phyloP scores from a whole-genome alignment of 176 grass and related monocot genomes.

The Aegilops sharonensis region DNA sequence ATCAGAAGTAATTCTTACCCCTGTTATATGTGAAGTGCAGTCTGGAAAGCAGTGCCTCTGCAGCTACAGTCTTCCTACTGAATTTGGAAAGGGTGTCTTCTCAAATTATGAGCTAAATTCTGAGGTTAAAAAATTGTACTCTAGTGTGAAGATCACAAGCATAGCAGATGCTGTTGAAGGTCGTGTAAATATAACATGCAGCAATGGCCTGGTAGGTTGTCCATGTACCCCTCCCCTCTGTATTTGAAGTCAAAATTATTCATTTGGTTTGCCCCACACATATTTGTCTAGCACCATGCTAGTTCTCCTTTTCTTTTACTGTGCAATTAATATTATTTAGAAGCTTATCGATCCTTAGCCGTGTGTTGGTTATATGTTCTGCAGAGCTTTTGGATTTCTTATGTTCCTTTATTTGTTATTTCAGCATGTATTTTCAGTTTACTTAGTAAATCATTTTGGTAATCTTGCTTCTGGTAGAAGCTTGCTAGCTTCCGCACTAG shows the following conservation, averaged over 20 bases:
- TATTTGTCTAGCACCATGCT: background rate
- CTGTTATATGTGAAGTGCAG: conserved; percentile 49
- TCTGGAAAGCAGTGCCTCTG: conserved; percentile 94
- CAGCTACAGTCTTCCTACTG: conserved; percentile 70
- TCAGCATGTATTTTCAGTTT: background rate
- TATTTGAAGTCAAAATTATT: conserved; percentile 13
- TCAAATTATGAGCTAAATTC: conserved; percentile 24
- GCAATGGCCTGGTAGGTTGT: conserved; percentile 67
- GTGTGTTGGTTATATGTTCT: conserved; percentile 18
- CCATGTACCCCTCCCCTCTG: background rate
- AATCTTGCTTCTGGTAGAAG: background rate
- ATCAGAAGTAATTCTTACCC: conserved; percentile 10
- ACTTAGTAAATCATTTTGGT: background rate
- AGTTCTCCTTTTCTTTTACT: background rate
- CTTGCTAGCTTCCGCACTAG: background rate
- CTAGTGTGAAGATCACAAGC: conserved; percentile 68
- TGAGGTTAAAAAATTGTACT: conserved; percentile 35
- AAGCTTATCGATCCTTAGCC: background rate
- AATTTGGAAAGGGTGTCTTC: conserved; percentile 43
- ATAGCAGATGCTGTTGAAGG: conserved; percentile 86
- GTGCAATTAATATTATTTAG: background rate
- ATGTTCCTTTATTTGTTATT: conserved; percentile 7
- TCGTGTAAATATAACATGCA: conserved; percentile 77
- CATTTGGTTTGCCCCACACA: background rate
- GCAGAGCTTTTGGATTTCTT: background rate